These are phyloP conservation scores for Candida rishiriensis DNA, from an alignment of 805 yeast genomes.

Conservation along the genomic window DNA sequence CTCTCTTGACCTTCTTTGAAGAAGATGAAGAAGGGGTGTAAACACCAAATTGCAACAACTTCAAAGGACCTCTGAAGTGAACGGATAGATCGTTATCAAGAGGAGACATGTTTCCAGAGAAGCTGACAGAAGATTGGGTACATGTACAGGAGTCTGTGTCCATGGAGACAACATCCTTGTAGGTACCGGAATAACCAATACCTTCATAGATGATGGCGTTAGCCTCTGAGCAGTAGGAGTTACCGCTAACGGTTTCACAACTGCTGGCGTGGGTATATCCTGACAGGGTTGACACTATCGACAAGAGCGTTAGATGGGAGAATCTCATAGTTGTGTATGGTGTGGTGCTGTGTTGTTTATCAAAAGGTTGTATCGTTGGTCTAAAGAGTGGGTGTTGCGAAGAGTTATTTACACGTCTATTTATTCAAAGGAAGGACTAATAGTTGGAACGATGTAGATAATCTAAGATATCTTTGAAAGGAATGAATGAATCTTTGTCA, in stretches of 20 bases:
- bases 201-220: slow-evolving; percentile 49
- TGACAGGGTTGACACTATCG: slow-evolving; percentile 20
- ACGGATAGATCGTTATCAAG: slow-evolving; percentile 82
- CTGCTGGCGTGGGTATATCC: slow-evolving; percentile 18
- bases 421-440: slow-evolving; percentile 2
- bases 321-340: slow-evolving; percentile 16
- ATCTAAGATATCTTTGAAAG: not conserved
- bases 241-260: slow-evolving; percentile 51
- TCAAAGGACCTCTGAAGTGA: slow-evolving; percentile 87
- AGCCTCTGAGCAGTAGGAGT: slow-evolving; percentile 77
- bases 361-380: too few species aligned
- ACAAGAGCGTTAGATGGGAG: slow-evolving; percentile 16
- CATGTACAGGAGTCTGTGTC: slow-evolving; percentile 57
- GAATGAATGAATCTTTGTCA: not conserved
- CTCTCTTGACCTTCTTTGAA: slow-evolving; percentile 30
- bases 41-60: slow-evolving; percentile 81
- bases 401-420: not conserved
- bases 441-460: slow-evolving; percentile 3
- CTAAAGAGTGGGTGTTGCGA: too few species aligned
- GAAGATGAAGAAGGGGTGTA: slow-evolving; percentile 60
- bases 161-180: slow-evolving; percentile 70
- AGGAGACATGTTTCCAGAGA: slow-evolving; percentile 74
- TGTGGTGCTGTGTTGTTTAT: too few species aligned
- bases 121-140: slow-evolving; percentile 48
- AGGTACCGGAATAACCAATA: slow-evolving; percentile 84